Base-by-base conservation (phyloP, 2,329 filamentous ascomycete species). In the Elsinoe arachidis region DNA sequence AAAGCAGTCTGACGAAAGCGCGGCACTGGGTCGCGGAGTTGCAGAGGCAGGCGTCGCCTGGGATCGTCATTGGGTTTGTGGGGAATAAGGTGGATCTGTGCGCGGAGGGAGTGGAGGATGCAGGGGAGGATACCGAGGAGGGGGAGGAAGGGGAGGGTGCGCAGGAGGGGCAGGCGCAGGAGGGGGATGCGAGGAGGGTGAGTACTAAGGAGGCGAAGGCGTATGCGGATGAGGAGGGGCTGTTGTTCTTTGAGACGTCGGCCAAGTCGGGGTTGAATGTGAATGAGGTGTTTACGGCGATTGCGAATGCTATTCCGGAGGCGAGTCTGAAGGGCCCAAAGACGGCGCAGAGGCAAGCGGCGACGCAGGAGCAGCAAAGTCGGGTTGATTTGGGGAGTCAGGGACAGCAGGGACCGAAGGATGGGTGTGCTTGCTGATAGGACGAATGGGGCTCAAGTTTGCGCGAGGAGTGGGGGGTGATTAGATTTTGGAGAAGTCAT, bases 21-120 rank as follows among this genome's bases (percentile, higher is more conserved):
- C 95, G 95, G 76, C 92, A 97, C 79, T 99, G 92, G 92, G 91
- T 99, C 57, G 92, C 92, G 58, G 92, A 99, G 75, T 82, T 99
- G 58, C 92, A 97, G 77, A 85, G 92, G 68, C 93, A 99, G 75
- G 93, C 93, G 1, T 93, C 88, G 10, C 92, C 92, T 2, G 92
- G 92, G 23, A 97, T 99, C 66, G 92, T 97, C 59, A 97, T 99
- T 68, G 90, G 92, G 56, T 82, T 99, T 44, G 93, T 97, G 37
- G 92, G 92, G 68, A 99, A 99, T 82, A 96, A 96, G 79, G 80
- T 93, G 61, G 92, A 99, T 79, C 78, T 99, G 67, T 73, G 73
- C 58, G 85, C 86, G 63, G 67, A 66, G 6, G 75, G 61, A 61
- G 76, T 73, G 65, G 77, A 76, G 59, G 77, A 76, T 58, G 79